Evolutionary conservation across 2,329 filamentous ascomycete species (phyloP).

Genomic region (Plenodomus lindquistii): DNA sequence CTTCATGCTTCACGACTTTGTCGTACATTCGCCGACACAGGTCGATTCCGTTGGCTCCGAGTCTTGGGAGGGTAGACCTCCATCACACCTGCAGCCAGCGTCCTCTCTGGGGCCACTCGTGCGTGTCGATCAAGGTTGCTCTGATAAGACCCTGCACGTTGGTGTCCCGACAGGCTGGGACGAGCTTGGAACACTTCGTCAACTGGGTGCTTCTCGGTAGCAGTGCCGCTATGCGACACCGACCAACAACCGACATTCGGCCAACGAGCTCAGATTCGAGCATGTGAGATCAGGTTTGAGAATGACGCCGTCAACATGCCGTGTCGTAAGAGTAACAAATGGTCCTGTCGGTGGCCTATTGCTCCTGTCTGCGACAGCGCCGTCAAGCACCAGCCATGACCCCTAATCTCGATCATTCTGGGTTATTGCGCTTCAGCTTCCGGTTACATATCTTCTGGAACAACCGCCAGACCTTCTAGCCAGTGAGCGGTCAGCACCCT

Average conservation of each 20-base stretch:
- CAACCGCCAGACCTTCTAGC: constrained; percentile 21
- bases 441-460: constrained; percentile 19
- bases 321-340: constrained; percentile 30
- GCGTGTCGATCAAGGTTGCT: constrained; percentile 20
- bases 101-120: constrained; percentile 13
- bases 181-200: constrained; percentile 28
- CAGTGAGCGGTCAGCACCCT: constrained; percentile 17
- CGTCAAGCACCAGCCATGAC: constrained; percentile 12
- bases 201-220: constrained; percentile 33
- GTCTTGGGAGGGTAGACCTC: constrained; percentile 6
- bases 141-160: constrained; percentile 38
- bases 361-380: constrained; percentile 19
- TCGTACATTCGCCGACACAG: constrained; percentile 18
- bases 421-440: constrained; percentile 22
- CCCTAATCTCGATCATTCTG: constrained; percentile 23
- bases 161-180: constrained; percentile 33
- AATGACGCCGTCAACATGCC: constrained; percentile 21
- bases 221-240: constrained; percentile 27
- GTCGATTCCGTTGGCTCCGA: constrained; percentile 13
- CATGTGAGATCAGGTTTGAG: constrained; percentile 8
- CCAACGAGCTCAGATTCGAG: constrained; percentile 13
- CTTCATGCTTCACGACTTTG: constrained; percentile 8
- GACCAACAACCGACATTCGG: constrained; percentile 19
- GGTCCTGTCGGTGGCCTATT: constrained; percentile 21
- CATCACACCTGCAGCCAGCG: constrained; percentile 13